phyloP scores from a whole-genome alignment of 2,329 filamentous ascomycete genomes.

The Aureobasidium uvarum region DNA sequence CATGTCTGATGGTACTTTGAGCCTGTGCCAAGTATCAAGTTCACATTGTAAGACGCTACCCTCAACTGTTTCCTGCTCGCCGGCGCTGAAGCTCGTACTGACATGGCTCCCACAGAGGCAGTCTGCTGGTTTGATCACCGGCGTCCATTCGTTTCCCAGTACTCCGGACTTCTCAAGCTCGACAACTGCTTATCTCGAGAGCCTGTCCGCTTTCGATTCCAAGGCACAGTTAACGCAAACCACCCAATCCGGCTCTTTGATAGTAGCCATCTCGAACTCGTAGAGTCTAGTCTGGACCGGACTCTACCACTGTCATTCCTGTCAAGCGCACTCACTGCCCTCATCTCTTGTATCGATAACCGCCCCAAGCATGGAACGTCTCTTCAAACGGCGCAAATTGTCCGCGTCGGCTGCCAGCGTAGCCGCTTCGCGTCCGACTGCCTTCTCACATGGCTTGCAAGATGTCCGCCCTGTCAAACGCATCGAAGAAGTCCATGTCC shows the following conservation, averaged over 20 bases:
- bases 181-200: neutral
- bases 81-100: slow-evolving; percentile 4
- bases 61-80: neutral
- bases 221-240: neutral
- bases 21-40: slow-evolving; percentile 14
- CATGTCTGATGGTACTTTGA: slow-evolving; percentile 11
- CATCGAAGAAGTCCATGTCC: slow-evolving; percentile 24
- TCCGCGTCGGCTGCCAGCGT: slow-evolving; percentile 33
- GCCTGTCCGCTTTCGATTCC: neutral
- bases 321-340: slow-evolving; percentile 4
- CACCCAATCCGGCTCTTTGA: slow-evolving; percentile 20
- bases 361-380: slow-evolving; percentile 37
- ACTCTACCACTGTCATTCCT: slow-evolving; percentile 6
- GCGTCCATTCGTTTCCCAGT: slow-evolving; percentile 44
- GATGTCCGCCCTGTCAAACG: slow-evolving; percentile 18
- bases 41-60: slow-evolving; percentile 16
- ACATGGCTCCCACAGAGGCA: slow-evolving; percentile 11
- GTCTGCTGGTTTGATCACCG: slow-evolving; percentile 37
- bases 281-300: slow-evolving; percentile 18
- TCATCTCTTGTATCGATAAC: slow-evolving; percentile 21
- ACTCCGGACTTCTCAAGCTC: slow-evolving; percentile 26
- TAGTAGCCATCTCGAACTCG: slow-evolving; percentile 32
- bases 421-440: slow-evolving; percentile 26
- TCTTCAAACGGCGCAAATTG: slow-evolving; percentile 32
- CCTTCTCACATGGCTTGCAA: slow-evolving; percentile 25